Percentiles rank a stretch among this genome's conserved stretches.
These are phyloP conservation scores for Wickerhamiella siamensis DNA, from an alignment of 805 yeast genomes.

Conservation along the genomic window DNA sequence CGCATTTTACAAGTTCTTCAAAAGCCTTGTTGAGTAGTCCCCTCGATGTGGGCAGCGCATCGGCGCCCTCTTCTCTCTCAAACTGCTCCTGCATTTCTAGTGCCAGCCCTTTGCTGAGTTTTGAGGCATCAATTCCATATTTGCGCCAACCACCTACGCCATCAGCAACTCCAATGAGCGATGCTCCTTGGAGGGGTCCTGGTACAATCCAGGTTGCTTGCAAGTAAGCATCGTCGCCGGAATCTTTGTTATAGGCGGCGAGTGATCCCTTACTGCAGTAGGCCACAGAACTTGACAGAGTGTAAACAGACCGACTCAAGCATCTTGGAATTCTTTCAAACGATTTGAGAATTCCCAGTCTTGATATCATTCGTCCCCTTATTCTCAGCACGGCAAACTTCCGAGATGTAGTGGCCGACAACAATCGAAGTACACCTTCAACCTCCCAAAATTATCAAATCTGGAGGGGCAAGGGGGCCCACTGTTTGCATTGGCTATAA, in stretches of 20 bases:
- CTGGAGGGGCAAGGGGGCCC: too few species aligned
- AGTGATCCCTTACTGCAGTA: conserved; percentile 17
- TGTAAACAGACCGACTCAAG: not conserved
- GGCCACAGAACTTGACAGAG: not conserved
- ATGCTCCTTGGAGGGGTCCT: conserved; percentile 12
- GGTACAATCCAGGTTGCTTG: conserved; percentile 14
- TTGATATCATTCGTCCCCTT: too few species aligned
- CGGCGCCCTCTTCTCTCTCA: conserved; percentile 14
- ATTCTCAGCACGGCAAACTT: too few species aligned
- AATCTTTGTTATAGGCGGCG: conserved; percentile 9
- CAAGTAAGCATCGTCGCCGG: conserved; percentile 17
- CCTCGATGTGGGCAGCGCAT: conserved; percentile 27
- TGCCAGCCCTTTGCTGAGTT: conserved; percentile 71
- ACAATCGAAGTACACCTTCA: too few species aligned
- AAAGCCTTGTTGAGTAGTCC: conserved; percentile 44
- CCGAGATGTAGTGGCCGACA: too few species aligned
- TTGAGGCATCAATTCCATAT: conserved; percentile 78
- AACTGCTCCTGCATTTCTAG: conserved; percentile 34
- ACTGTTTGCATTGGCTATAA: too few species aligned
- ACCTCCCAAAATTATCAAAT: too few species aligned
- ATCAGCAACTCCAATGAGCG: conserved; percentile 39
- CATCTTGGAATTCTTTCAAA: too few species aligned
- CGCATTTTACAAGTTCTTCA: conserved; percentile 34
- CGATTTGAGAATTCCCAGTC: too few species aligned
- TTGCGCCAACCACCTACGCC: conserved; percentile 98